Conservation (phyloP, 1,139 yeast genomes). For the Taphrina populina region DNA sequence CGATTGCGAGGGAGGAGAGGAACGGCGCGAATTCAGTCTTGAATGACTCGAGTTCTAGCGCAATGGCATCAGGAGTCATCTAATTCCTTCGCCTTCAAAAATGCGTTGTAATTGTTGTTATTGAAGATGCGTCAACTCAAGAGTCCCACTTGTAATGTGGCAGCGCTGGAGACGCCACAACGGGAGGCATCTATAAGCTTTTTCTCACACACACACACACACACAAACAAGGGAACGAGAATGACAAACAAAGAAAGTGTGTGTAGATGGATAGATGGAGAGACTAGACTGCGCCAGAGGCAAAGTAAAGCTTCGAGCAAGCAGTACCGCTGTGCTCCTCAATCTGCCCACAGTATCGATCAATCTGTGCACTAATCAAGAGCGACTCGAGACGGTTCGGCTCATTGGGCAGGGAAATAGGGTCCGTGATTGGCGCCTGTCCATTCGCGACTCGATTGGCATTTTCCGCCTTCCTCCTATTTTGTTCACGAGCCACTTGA, state of each 20-base stretch:
- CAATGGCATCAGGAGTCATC: conserved; percentile 6
- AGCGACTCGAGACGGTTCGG: conserved; percentile 76
- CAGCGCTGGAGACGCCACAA: too few species aligned
- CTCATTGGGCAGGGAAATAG: conserved; percentile 69
- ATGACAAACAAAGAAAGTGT: neutral
- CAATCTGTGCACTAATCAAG: conserved; percentile 65
- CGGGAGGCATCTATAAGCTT: too few species aligned
- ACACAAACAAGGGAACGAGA: neutral
- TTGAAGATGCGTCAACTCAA: too few species aligned
- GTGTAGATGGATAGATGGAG: neutral
- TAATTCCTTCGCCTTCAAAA: neutral
- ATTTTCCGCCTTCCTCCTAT: conserved; percentile 61
- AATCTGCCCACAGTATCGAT: conserved; percentile 41
- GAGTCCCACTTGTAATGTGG: too few species aligned
- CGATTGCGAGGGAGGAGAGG: neutral
- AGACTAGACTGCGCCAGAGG: conserved; percentile 28
- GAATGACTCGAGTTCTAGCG: conserved; percentile 1
- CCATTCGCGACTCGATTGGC: conserved; percentile 58
- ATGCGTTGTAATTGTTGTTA: neutral
- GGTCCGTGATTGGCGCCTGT: conserved; percentile 54
- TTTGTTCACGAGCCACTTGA: conserved; percentile 66
- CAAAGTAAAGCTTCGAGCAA: conserved; percentile 40
- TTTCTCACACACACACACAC: too few species aligned
- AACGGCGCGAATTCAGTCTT: neutral
- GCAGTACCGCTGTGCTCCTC: conserved; percentile 40